Percentiles rank a stretch among this genome's conserved stretches.
Evolutionary conservation across 805 yeast genomes (phyloP).

Genomic region (Pichia heedii): DNA sequence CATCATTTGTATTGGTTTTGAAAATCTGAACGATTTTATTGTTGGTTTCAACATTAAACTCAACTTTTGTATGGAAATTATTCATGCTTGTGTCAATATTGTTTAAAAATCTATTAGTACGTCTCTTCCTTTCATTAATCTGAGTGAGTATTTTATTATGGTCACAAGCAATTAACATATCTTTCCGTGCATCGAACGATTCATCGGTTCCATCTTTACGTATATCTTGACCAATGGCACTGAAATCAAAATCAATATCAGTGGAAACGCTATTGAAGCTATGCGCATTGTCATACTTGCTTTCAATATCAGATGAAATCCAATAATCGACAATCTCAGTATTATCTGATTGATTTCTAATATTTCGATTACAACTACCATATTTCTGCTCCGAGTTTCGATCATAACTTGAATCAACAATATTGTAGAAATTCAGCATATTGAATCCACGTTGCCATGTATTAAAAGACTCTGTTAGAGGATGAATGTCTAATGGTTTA

Average conservation of each 20-base stretch:
- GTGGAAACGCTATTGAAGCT: not conserved
- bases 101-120: not conserved
- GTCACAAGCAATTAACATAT: not conserved
- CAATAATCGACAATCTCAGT: not conserved
- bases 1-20: no score
- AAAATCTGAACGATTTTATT: no score
- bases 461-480: slow-evolving; percentile 9
- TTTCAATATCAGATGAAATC: not conserved
- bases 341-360: not conserved
- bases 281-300: no score
- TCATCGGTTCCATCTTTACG: not conserved
- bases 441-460: slow-evolving; percentile 12
- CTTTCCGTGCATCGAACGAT: not conserved
- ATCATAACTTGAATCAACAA: slow-evolving; percentile 6
- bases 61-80: no score
- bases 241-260: slow-evolving; percentile 1
- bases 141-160: not conserved
- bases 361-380: not conserved
- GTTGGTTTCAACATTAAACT: no score
- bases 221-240: not conserved
- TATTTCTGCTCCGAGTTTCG: not conserved
- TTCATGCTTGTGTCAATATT: not conserved
- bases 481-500: slow-evolving; percentile 11
- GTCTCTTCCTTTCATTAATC: not conserved
- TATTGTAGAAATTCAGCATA: slow-evolving; percentile 11